Conservation (phyloP, 257 asterid species). For the Hygrophila difformis region DNA sequence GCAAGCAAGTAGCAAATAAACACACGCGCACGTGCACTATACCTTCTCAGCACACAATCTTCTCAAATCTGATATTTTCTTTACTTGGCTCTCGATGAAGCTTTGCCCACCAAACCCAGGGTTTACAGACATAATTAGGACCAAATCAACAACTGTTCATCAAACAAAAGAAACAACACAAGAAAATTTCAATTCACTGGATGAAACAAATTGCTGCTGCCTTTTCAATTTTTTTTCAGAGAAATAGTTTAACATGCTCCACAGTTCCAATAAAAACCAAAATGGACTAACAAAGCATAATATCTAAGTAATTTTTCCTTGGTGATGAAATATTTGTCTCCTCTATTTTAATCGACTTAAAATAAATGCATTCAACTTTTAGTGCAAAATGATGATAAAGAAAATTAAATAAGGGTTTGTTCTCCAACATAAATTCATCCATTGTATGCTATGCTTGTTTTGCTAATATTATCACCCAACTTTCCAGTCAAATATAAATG, state of each 20-base stretch:
- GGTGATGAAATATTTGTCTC: no score
- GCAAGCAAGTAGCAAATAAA: background rate
- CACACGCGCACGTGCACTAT: background rate
- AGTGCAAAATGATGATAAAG: no score
- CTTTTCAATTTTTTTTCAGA: no score
- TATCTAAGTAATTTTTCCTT: no score
- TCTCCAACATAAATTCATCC: background rate
- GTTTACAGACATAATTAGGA: constrained; percentile 93
- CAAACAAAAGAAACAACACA: background rate
- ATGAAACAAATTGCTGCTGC: constrained; percentile 7
- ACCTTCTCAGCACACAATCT: constrained; percentile 85
- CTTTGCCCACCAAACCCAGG: constrained; percentile 99
- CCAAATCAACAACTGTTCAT: constrained; percentile 74
- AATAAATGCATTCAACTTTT: no score
- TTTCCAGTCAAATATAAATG: background rate
- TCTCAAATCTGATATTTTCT: constrained; percentile 85
- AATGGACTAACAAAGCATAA: no score
- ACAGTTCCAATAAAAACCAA: no score
- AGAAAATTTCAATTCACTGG: constrained; percentile 11
- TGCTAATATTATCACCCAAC: background rate
- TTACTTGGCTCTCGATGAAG: constrained; percentile 98
- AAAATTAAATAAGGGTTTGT: no score
- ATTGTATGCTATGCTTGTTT: background rate
- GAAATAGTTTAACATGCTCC: no score
- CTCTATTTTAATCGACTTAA: no score